Evolutionary conservation across 2,329 filamentous ascomycete species (phyloP), one percentile per base, ranked within the genome.

Genomic region (Fusarium sp.): DNA sequence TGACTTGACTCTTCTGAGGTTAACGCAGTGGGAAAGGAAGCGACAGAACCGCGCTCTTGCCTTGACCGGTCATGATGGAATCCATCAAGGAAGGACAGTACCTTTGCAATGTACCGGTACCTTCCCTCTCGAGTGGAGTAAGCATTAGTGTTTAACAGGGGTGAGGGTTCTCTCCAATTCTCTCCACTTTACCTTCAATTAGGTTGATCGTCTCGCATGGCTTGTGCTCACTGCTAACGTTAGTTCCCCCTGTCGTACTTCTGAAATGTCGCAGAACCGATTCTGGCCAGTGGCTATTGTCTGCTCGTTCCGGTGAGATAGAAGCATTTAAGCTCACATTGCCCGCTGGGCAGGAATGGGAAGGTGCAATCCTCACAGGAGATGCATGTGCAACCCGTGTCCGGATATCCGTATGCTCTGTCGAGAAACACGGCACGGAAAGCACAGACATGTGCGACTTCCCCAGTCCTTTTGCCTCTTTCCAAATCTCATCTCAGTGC

Each of bases 171-270:
- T 68, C 67, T 68, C 63, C 54, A 70, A 66, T 46, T 69, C 68
- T 69, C 68, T 11, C 68, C 68, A 70, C 67, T 58, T 43, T 67
- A 48, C 54, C 43, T 52, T 43, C 58, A 64, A 70, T 70, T 62
- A 48, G 63, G 62, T 67, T 65, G 67, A 72, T 72, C 70, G 60
- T 62, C 67, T 51, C 46, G 61, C 54, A 62, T 66, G 70, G 58
- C 59, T 55, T 65, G 63, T 54, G 62, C 59, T 49, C 16, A 43
- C 25, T 53, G 26, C 31, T 37, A 34, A 34, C 31, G 26, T 48
- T 56, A 49, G 42, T 55, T 49, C 34, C 58, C 49, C 43, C 58
- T 23, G 41, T 43, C 45, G 16, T 49, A 56, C 18, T 23, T 48
- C 11, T 13, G 45, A 51, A 59, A 60, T 65, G 46, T 65, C 54